Evolutionary conservation across 2,329 filamentous ascomycete species (phyloP).

Genomic region (Arachnomyces sp.): DNA sequence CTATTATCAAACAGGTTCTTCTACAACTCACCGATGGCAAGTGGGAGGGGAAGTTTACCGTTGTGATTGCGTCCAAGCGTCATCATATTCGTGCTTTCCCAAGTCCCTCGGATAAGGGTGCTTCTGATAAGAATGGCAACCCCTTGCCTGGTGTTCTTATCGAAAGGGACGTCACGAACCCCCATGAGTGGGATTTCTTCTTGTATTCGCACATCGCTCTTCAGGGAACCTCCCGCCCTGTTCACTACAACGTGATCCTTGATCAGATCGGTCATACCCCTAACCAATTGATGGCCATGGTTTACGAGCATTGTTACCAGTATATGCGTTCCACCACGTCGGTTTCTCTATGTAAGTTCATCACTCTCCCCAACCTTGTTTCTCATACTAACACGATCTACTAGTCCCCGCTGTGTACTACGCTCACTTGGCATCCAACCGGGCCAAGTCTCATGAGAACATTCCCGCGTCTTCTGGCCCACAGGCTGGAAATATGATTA

Average conservation of each 20-base stretch:
- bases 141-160: constrained; percentile 78
- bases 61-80: constrained; percentile 83
- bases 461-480: constrained; percentile 31
- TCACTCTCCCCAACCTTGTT: not conserved
- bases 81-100: constrained; percentile 95
- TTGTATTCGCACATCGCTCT: constrained; percentile 67
- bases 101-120: constrained; percentile 38
- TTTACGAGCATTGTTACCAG: constrained; percentile 92
- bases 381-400: constrained; percentile 8
- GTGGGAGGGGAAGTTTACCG: constrained; percentile 61
- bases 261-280: constrained; percentile 66
- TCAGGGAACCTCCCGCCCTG: constrained; percentile 86
- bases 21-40: constrained; percentile 26
- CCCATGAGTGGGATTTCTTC: constrained; percentile 84
- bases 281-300: constrained; percentile 70
- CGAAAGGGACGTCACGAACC: constrained; percentile 82
- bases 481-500: constrained; percentile 31
- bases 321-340: constrained; percentile 88
- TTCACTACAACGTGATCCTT: constrained; percentile 81
- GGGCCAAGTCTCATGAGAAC: constrained; percentile 67
- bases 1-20: constrained; percentile 57
- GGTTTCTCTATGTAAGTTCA: constrained; percentile 58
- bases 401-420: constrained; percentile 81
- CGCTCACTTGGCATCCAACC: constrained; percentile 76
- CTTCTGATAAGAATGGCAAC: constrained; percentile 68